A percentile compares a stretch with the other conserved stretches of the same genome.
These are phyloP conservation scores for Oryza glaberrima DNA, from an alignment of 176 grass and related monocot species.

Conservation along the genomic window DNA sequence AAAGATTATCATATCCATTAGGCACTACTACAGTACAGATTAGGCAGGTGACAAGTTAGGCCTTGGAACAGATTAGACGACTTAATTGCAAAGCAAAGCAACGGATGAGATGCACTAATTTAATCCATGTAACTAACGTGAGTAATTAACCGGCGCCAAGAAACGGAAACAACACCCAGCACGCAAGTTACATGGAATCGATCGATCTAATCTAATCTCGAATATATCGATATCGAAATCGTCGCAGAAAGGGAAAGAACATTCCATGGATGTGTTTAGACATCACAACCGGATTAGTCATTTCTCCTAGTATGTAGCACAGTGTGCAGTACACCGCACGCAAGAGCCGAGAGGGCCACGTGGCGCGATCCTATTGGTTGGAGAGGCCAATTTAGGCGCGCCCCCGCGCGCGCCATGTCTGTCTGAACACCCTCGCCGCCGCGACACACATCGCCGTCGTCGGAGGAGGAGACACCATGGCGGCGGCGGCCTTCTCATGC, in stretches of 20 bases:
- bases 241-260: slow-evolving; percentile 13
- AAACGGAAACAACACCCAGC: slow-evolving; percentile 31
- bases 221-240: neutral
- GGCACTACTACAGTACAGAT: too few relatives aligned
- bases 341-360: neutral
- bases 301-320: neutral
- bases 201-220: neutral
- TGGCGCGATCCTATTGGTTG: neutral
- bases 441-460: too few relatives aligned
- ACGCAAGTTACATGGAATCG: slow-evolving; percentile 28
- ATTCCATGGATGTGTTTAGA: neutral
- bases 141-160: slow-evolving; percentile 19
- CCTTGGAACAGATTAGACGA: neutral
- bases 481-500: neutral
- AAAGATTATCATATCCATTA: neutral
- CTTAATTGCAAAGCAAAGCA: slow-evolving; percentile 8
- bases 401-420: too few relatives aligned
- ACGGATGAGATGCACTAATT: neutral
- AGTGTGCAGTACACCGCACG: neutral
- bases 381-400: neutral
- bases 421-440: too few relatives aligned
- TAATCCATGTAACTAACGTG: neutral
- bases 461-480: too few relatives aligned
- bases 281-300: neutral
- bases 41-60: neutral